phyloP scores from a whole-genome alignment of 164 flowering plant genomes.

The Tetracentron sinense region DNA sequence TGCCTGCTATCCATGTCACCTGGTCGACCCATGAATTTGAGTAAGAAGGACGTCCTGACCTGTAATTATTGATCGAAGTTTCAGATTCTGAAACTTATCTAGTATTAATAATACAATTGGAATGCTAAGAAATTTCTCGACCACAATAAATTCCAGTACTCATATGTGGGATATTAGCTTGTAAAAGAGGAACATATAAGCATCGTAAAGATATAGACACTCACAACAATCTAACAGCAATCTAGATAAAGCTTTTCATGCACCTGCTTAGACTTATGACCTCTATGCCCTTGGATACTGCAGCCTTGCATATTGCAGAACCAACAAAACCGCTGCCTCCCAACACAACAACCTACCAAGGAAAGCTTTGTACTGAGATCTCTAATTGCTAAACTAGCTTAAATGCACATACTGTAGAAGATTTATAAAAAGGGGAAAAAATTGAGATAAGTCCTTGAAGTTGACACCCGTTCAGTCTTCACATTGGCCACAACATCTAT shows the following conservation, averaged over 20 bases:
- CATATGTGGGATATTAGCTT: not conserved
- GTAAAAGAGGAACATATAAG: not conserved
- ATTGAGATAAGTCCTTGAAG: not conserved
- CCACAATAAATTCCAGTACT: too few species aligned
- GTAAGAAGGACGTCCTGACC: slow-evolving; percentile 85
- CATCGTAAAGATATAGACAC: not conserved
- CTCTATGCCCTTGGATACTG: slow-evolving; percentile 85
- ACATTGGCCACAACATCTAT: slow-evolving; percentile 86
- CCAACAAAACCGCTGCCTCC: slow-evolving; percentile 99
- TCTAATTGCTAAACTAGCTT: slow-evolving; percentile 1
- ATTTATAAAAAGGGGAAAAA: slow-evolving; percentile 1
- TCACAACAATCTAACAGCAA: too few species aligned
- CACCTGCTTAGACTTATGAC: slow-evolving; percentile 91
- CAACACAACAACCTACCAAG: slow-evolving; percentile 75
- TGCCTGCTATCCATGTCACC: slow-evolving; percentile 85
- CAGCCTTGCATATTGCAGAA: slow-evolving; percentile 96
- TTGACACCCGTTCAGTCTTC: slow-evolving; percentile 66
- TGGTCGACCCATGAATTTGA: slow-evolving; percentile 81
- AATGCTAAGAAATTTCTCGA: too few species aligned
- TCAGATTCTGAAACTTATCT: slow-evolving; percentile 8
- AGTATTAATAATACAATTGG: not conserved
- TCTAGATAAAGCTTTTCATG: not conserved
- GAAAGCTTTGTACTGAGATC: slow-evolving; percentile 14
- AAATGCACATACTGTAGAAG: not conserved
- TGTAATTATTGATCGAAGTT: slow-evolving; percentile 25